These are phyloP conservation scores for Scleroderma bovista DNA, from an alignment of 768 basidiomycete genomes.

Conservation along the genomic window DNA sequence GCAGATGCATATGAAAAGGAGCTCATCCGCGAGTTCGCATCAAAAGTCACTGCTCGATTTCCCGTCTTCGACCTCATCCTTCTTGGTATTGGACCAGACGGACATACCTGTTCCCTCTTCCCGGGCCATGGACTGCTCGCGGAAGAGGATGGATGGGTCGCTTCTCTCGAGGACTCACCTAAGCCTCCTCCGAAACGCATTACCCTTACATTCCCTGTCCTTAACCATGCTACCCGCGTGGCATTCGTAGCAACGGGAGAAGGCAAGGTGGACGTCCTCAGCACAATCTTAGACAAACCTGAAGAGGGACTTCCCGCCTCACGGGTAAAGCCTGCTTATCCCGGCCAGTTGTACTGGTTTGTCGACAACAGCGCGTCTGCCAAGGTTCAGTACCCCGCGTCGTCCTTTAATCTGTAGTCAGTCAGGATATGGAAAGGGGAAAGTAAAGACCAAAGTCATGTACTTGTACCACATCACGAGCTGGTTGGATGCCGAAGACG, in stretches of 20 bases:
- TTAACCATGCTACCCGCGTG: conserved; percentile 83
- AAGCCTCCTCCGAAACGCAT: conserved; percentile 89
- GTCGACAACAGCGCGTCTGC: conserved; percentile 78
- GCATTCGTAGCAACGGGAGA: conserved; percentile 87
- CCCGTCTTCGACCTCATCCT: conserved; percentile 97
- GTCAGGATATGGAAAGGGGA: conserved; percentile 2
- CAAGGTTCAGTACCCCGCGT: conserved; percentile 53
- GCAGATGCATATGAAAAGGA: conserved; percentile 74
- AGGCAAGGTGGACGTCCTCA: conserved; percentile 73
- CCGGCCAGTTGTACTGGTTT: conserved; percentile 93
- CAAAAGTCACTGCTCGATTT: conserved; percentile 90
- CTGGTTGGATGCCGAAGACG: not conserved
- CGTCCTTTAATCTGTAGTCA: conserved; percentile 49
- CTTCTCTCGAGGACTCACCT: conserved; percentile 86
- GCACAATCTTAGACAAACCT: conserved; percentile 71
- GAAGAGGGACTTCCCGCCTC: conserved; percentile 79
- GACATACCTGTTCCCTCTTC: conserved; percentile 98
- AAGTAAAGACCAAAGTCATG: conserved; percentile 9
- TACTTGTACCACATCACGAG: conserved; percentile 17
- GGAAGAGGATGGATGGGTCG: conserved; percentile 95
- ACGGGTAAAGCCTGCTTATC: conserved; percentile 67
- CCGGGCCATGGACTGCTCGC: conserved; percentile 80
- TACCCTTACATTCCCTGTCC: conserved; percentile 87
- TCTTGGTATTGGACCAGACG: conserved; percentile 94
- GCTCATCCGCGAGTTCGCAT: conserved; percentile 88